These are phyloP conservation scores for Cordyceps militaris DNA, from an alignment of 2,329 filamentous ascomycete genomes.

Conservation along the genomic window DNA sequence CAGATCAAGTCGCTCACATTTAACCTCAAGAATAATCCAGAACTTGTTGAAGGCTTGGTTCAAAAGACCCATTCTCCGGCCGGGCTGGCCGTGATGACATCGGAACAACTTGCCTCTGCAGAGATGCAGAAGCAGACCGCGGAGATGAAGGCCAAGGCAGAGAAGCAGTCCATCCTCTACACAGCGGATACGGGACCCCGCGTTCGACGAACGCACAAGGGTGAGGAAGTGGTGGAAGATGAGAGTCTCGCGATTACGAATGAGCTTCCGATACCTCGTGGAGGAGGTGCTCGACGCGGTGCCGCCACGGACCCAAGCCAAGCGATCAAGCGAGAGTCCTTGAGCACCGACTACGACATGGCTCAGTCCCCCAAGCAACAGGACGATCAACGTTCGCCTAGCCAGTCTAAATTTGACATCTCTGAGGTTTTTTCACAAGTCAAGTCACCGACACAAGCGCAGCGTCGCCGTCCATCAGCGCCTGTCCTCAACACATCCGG, in stretches of 20 bases:
- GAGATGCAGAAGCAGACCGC: constrained; percentile 75
- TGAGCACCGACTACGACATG: constrained; percentile 20
- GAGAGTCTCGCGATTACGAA: constrained; percentile 39
- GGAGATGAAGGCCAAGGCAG: constrained; percentile 67
- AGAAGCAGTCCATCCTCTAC: constrained; percentile 79
- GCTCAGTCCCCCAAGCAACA: constrained; percentile 34
- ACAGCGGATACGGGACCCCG: constrained; percentile 64
- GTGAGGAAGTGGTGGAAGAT: constrained; percentile 80
- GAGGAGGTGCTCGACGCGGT: constrained; percentile 13
- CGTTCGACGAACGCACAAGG: constrained; percentile 87
- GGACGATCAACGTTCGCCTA: constrained; percentile 47
- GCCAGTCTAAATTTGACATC: constrained; percentile 65
- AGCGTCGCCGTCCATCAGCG: constrained; percentile 42
- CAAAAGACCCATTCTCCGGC: constrained; percentile 62
- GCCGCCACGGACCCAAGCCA: background rate
- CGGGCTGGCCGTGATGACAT: constrained; percentile 79
- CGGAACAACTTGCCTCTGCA: constrained; percentile 85
- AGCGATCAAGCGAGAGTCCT: constrained; percentile 29
- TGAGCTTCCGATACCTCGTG: constrained; percentile 23
- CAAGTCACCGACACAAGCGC: constrained; percentile 58
- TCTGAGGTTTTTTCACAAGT: constrained; percentile 80
- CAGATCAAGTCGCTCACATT: constrained; percentile 72
- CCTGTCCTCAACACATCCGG: constrained; percentile 40
- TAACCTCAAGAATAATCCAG: constrained; percentile 83
- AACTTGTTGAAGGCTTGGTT: constrained; percentile 71